A percentile compares a stretch with the other conserved stretches of the same genome.
Conservation (phyloP, 2,329 filamentous ascomycete species). For the Ascosphaera apis region DNA sequence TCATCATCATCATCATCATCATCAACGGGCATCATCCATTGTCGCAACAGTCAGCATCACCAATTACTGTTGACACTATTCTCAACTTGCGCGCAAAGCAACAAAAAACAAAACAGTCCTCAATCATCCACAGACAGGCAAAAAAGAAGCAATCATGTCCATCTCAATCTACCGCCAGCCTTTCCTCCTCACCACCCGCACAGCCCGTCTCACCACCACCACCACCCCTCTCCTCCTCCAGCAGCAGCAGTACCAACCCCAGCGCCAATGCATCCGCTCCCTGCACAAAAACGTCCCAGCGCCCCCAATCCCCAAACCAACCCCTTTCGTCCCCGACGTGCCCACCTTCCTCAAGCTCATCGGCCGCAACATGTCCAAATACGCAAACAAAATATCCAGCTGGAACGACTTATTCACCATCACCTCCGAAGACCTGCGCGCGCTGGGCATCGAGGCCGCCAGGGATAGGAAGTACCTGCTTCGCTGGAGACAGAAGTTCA, state of each 20-base stretch:
- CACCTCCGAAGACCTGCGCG: conserved; percentile 51
- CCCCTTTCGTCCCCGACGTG: conserved; percentile 67
- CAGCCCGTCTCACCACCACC: conserved; percentile 2
- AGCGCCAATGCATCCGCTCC: conserved; percentile 15
- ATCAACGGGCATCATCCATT: no score
- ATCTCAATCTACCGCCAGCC: no score
- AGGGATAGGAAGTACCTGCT: conserved; percentile 65
- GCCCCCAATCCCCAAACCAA: conserved; percentile 41
- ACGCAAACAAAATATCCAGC: conserved; percentile 65
- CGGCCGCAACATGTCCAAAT: conserved; percentile 61
- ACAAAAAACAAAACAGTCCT: no score
- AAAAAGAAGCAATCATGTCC: no score
- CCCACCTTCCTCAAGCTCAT: conserved; percentile 74
- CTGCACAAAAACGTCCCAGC: conserved; percentile 19
- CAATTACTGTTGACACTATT: no score
- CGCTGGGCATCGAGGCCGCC: conserved; percentile 69
- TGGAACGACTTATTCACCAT: conserved; percentile 82
- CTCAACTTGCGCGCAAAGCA: no score
- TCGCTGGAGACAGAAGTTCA: conserved; percentile 68
- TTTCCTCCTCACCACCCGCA: neutral
- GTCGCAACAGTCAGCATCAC: no score
- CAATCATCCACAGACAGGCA: no score
- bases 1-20: no score
- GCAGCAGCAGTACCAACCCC: conserved; percentile 7
- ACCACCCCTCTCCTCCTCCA: conserved; percentile 2